These are phyloP conservation scores for Aureobasidium namibiae DNA, from an alignment of 2,329 filamentous ascomycete genomes.

Conservation along the genomic window DNA sequence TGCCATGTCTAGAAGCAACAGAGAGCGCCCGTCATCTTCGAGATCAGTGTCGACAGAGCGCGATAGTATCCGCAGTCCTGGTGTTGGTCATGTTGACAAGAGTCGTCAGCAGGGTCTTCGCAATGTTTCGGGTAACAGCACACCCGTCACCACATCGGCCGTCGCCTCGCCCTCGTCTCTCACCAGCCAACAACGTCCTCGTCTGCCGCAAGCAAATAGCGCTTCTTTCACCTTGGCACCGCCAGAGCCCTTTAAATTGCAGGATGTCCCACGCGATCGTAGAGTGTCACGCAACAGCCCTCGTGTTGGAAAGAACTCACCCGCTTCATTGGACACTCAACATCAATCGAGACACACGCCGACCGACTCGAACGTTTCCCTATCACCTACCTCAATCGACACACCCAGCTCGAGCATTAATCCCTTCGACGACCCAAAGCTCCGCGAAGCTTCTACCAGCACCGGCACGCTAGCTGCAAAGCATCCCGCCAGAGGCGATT, in stretches of 20 bases:
- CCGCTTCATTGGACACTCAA: background rate
- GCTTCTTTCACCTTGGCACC: slow-evolving; percentile 20
- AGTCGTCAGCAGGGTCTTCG: slow-evolving; percentile 39
- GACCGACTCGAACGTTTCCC: slow-evolving; percentile 7
- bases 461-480: slow-evolving; percentile 30
- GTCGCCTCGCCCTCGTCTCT: slow-evolving; percentile 21
- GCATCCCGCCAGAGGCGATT: slow-evolving; percentile 49
- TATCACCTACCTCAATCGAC: slow-evolving; percentile 31
- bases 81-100: background rate
- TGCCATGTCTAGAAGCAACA: slow-evolving; percentile 35
- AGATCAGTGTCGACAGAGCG: slow-evolving; percentile 40
- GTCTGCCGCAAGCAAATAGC: slow-evolving; percentile 21
- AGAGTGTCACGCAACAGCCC: slow-evolving; percentile 31
- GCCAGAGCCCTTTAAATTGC: slow-evolving; percentile 57
- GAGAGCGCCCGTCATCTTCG: slow-evolving; percentile 30
- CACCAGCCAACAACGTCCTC: slow-evolving; percentile 20
- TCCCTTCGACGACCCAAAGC: slow-evolving; percentile 31
- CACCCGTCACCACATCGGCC: slow-evolving; percentile 20
- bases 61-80: slow-evolving; percentile 18
- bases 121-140: slow-evolving; percentile 20
- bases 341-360: background rate
- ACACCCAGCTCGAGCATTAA: slow-evolving; percentile 30
- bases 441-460: slow-evolving; percentile 23
- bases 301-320: slow-evolving; percentile 23
- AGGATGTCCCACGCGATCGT: slow-evolving; percentile 67